These are phyloP conservation scores for Zygnema cylindricum DNA, from an alignment of 139 green algal genomes.

Conservation along the genomic window DNA sequence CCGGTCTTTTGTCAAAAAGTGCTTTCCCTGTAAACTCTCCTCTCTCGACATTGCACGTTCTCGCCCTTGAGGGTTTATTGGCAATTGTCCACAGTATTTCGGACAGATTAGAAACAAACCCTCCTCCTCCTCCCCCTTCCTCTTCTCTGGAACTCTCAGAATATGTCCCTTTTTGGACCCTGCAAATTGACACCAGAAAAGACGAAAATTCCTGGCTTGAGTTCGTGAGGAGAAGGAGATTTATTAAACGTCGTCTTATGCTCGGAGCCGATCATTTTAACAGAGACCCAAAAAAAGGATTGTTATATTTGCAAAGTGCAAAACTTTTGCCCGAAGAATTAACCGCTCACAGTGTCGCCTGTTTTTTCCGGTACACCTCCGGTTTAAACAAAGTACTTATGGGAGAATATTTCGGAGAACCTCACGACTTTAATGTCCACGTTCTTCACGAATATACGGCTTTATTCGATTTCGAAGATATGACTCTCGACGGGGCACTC, in stretches of 20 bases:
- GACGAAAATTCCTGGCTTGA: constrained; percentile 25
- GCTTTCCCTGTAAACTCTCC: constrained; percentile 81
- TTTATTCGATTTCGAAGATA: constrained; percentile 80
- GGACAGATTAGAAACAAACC: neutral
- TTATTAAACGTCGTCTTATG: constrained; percentile 78
- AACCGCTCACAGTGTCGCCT: constrained; percentile 68
- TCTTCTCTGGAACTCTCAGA: neutral
- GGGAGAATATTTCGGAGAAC: constrained; percentile 92
- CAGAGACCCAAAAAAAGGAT: constrained; percentile 91
- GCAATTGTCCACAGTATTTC: constrained; percentile 75
- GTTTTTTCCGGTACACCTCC: constrained; percentile 85
- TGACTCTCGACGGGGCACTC: constrained; percentile 80
- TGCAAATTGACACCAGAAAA: constrained; percentile 7
- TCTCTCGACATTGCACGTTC: constrained; percentile 78
- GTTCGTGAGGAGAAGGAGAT: constrained; percentile 57
- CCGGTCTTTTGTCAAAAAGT: constrained; percentile 59
- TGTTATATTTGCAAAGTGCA: constrained; percentile 83
- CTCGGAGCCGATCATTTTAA: constrained; percentile 96
- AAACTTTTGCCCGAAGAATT: constrained; percentile 78
- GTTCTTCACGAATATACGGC: constrained; percentile 75
- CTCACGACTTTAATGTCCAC: constrained; percentile 82
- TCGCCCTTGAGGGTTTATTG: constrained; percentile 87
- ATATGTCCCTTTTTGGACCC: neutral
- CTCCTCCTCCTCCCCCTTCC: neutral
- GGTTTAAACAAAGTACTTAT: constrained; percentile 85